Evolutionary conservation across 176 grass and related monocot genomes (phyloP), one percentile per base, ranked within the genome.

Genomic region (Panicum miliaceum): DNA sequence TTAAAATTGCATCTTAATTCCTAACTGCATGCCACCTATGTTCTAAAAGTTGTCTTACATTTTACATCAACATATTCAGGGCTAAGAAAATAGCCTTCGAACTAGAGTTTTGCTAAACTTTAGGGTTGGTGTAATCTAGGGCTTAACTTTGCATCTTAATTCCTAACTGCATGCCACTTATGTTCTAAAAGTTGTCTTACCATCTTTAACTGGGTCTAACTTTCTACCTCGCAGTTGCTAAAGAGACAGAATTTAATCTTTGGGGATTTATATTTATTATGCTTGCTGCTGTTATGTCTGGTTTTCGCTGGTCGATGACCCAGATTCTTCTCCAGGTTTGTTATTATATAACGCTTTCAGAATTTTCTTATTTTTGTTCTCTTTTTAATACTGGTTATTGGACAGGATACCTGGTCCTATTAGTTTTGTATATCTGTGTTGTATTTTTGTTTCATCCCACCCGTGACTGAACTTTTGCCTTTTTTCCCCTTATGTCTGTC

Each of bases 261-360:
- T 95, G 93, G 96, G 96, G 96, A 85, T 98, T 98, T 87, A 71
- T 96, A 85, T 95, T 95, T 85, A 95, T 98, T 78, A 98, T 98
- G 89, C 86, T 98, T 59, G 89, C 96, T 58, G 96, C 96, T 86
- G 89, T 91, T 81, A 95, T 98, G 92, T 80, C 96, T 87, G 96
- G 96, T 69, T 98, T 98, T 68, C 91, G 96, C 70, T 98, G 96
- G 96, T 92, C 90, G 63, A 90, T 96, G 93, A 98, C 96, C 81
- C 96, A 98, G 78, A 98, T 98, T 92, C 96, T 98, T 26, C 91
- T 98, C 81, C 96, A 98, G 96, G 96, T 98, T 84, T 86, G 25
- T 86, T 85, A 57, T 12, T 12, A 0, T 42, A 52, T 66, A 70
- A 36, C 60, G 53, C 8, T 72, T 85, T 58, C 32, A 7, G 75